These are phyloP conservation scores for Beauveria medogensis DNA, from an alignment of 2,329 filamentous ascomycete species.

Conservation along the genomic window DNA sequence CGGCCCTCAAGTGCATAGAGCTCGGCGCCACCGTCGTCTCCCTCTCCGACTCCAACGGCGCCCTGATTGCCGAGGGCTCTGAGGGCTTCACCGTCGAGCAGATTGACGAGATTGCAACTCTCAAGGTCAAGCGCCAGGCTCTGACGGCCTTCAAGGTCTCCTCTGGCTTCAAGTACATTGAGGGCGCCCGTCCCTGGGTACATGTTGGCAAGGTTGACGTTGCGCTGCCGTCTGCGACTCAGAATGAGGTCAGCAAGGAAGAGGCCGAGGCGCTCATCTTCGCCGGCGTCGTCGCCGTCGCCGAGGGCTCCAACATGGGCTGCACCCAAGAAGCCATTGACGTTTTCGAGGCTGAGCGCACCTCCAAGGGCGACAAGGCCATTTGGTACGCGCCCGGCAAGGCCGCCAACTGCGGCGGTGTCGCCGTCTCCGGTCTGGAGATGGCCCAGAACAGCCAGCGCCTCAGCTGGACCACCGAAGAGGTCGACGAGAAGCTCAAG, in stretches of 20 bases:
- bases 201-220: constrained; percentile 87
- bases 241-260: constrained; percentile 92
- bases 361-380: constrained; percentile 56
- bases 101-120: constrained; percentile 66
- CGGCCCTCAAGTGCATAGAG: constrained; percentile 92
- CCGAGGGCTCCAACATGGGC: constrained; percentile 98
- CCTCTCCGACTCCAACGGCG: constrained; percentile 84
- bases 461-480: constrained; percentile 76
- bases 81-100: constrained; percentile 71
- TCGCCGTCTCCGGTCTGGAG: constrained; percentile 93
- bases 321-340: constrained; percentile 95
- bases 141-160: constrained; percentile 62
- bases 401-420: constrained; percentile 95
- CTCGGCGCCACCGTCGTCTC: constrained; percentile 89
- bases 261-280: constrained; percentile 78
- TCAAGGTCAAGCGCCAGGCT: constrained; percentile 82
- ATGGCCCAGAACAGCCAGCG: constrained; percentile 97
- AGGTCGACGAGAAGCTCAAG: constrained; percentile 88
- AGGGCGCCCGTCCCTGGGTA: constrained; percentile 81
- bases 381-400: constrained; percentile 98
- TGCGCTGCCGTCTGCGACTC: constrained; percentile 85
- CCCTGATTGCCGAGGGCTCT: constrained; percentile 65
- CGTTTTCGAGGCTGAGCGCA: constrained; percentile 74
- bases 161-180: constrained; percentile 71
- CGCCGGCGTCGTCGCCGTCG: constrained; percentile 74